Evolutionary conservation across 129 eudicot species (phyloP), one percentile per base, ranked within the genome.

Genomic region (Arctium lappa): DNA sequence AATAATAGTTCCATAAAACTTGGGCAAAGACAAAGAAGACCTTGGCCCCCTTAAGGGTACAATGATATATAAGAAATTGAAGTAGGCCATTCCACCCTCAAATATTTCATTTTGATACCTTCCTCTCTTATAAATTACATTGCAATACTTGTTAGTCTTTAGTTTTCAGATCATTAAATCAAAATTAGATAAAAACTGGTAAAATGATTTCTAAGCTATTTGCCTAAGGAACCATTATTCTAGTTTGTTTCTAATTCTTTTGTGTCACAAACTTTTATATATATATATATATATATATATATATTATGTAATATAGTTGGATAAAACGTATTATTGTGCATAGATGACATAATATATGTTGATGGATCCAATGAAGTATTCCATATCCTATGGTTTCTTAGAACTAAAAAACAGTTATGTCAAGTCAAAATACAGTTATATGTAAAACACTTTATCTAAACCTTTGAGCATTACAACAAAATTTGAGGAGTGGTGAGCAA

Each of bases 1-100:
- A 42, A 78, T 80, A 86, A 65, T 81, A 77, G 68, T 60, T 72
- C 71, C 74, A 77, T 36, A 3, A 73, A 8, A 69, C 76, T 29
- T 71, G 71, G 56, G 77, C 69, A 79, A 68, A 74, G 38, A 80
- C 85, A 85, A 32, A 75, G 77, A 76, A 38, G 71, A 63, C 73
- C 82, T 42, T 77, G 77, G 75, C 75, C 85, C 83, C 87, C 69
- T 78, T 74, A 56, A 69, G 75, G 72, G 56, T 46, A 75, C 71
- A 82, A 83, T 60, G 68, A 60, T 60, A 5, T 60, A 60, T 50
- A n/a, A 56, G 63, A 50, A 50, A 50, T 50, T 50, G 63, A 50
- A 27, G 65, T 53, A 15, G 65, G 65, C 18, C 65, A 53, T 53
- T 60, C 29, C n/a, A 60, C 2, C 29, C 8, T 60, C 9, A 6